Percentiles rank a stretch among this genome's conserved stretches.
Conservation (phyloP, 108 stramenopile genomes). For the Fragilariopsis cylindrus region DNA sequence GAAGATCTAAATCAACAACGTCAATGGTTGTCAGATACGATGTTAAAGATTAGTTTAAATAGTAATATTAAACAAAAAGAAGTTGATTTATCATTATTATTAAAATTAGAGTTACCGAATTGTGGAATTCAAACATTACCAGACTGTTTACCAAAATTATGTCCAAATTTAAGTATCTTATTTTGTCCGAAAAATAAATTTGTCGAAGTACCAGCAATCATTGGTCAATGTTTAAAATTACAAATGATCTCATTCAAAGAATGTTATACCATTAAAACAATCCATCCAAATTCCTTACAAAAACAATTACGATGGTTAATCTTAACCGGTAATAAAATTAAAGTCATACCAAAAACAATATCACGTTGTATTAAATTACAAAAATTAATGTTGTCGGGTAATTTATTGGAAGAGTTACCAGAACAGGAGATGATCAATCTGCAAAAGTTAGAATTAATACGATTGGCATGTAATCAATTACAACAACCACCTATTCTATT, state of each 20-base stretch:
- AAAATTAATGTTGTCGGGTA: conserved; percentile 70
- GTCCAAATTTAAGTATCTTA: conserved; percentile 63
- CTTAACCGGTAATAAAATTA: conserved; percentile 57
- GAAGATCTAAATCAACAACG: background rate
- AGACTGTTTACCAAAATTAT: conserved; percentile 11
- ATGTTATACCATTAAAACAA: conserved; percentile 36
- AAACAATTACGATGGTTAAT: conserved; percentile 66
- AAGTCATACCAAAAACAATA: conserved; percentile 47
- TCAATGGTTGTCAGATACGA: background rate
- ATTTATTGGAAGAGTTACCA: conserved; percentile 42
- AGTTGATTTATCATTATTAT: conserved; percentile 22
- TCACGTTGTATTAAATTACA: conserved; percentile 56
- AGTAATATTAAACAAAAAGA: background rate
- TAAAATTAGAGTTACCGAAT: conserved; percentile 53
- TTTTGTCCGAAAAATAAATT: conserved; percentile 68
- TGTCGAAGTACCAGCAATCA: conserved; percentile 45
- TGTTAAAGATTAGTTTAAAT: background rate
- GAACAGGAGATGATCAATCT: conserved; percentile 34
- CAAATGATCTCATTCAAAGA: conserved; percentile 74
- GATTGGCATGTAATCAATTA: conserved; percentile 59
- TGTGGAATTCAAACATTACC: conserved; percentile 47
- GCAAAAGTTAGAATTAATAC: conserved; percentile 51
- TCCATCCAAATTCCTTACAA: conserved; percentile 61
- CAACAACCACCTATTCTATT: conserved; percentile 43
- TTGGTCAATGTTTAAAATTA: conserved; percentile 54